Evolutionary conservation across 352 stramenopile species (phyloP).

Genomic region (Thalassiosira exigua): DNA sequence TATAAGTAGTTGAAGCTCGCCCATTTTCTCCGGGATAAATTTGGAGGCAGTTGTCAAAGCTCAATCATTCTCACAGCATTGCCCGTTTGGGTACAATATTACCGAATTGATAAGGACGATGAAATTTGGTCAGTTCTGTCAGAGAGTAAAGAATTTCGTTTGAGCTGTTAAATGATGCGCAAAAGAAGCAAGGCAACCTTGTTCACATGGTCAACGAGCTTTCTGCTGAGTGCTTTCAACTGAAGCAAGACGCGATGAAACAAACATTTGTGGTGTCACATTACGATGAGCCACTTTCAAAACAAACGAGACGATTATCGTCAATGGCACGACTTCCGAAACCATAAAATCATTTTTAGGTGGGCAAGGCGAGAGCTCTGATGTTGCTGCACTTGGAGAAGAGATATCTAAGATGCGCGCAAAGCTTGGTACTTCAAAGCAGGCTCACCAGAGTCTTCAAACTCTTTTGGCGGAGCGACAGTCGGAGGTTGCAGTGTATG

Average conservation of each 20-base stretch:
- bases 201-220: constrained; percentile 56
- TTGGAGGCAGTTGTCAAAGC: constrained; percentile 95
- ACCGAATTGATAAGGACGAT: constrained; percentile 70
- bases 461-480: constrained; percentile 54
- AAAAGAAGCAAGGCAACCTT: constrained; percentile 59
- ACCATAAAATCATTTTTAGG: constrained; percentile 1
- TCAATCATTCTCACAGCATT: constrained; percentile 89
- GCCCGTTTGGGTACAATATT: constrained; percentile 75
- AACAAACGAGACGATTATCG: constrained; percentile 49
- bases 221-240: constrained; percentile 54
- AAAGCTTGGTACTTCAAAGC: constrained; percentile 37
- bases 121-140: constrained; percentile 63
- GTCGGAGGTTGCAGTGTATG: constrained; percentile 67
- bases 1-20: constrained; percentile 96
- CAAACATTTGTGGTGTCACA: constrained; percentile 45
- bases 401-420: constrained; percentile 32
- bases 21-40: constrained; percentile 89
- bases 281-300: constrained; percentile 55
- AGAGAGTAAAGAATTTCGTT: constrained; percentile 53
- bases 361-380: no score
- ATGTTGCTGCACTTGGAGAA: constrained; percentile 33
- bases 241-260: constrained; percentile 52
- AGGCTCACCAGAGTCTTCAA: constrained; percentile 48
- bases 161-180: constrained; percentile 56
- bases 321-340: constrained; percentile 36